Base-by-base conservation (phyloP, 306 rosid genomes). In the Pterocarpus macrocarpus region DNA sequence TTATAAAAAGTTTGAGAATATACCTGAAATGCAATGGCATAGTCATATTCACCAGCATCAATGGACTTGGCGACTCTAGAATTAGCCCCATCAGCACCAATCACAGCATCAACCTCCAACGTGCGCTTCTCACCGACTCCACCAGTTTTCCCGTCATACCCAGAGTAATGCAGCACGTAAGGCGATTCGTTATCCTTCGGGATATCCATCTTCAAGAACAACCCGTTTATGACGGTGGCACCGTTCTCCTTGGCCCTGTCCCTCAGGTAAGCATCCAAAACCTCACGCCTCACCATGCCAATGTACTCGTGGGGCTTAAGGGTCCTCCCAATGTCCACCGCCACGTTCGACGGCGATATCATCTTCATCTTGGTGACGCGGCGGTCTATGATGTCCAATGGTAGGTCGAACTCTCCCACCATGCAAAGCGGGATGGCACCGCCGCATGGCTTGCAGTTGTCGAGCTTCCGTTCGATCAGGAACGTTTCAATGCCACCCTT, bases 11-110 rank as follows among this genome's bases (percentile, higher is more conserved):
- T 28, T 4, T 13, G 36, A 64, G 71, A 35, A 62, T 5, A 57
- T 79, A 90, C 98, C 98, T 95, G 99, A 87, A 95, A 95, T 1
- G 99, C 99, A 76, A 95, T 95, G 69, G 99, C 99, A 35, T 93
- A 93, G 33, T 93, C 99, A 69, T 95, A 95, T 4, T 95, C 99
- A 61, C 99, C 99, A 2, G 98, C 99, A 77, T 84, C 86, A 76
- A 95, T 95, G 30, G 91, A 85, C 87, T 95, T 95, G 6, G 99
- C 99, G 2, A 95, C 98, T 10, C 97, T 87, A 12, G 99, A 95
- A 86, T 95, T 95, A 32, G 99, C 98, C 32, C 99, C 99, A 68
- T 96, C 97, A 4, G 99, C 99, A 1, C 99, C 99, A 68, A 96
- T 89, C 16, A 96, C 99, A 12, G 97, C 99, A 28, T 96, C 99